Evolutionary conservation across 352 stramenopile species (phyloP).

Genomic region (Phytophthora fragariaefolia): DNA sequence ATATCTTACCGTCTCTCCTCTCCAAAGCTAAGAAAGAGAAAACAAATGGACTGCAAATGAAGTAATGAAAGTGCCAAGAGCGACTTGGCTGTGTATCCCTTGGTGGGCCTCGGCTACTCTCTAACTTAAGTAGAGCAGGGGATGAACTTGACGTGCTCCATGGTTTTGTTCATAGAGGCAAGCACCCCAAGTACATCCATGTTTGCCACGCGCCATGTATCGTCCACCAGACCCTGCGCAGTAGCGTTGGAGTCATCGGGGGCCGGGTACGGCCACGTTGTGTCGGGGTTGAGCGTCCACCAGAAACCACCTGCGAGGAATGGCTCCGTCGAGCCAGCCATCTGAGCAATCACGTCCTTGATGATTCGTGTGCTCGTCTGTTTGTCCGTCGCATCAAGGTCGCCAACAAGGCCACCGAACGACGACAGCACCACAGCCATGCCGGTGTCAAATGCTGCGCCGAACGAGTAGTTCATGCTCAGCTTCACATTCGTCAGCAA

Average conservation of each 20-base stretch:
- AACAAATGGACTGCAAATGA: constrained; percentile 39
- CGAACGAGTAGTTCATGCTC: constrained; percentile 89
- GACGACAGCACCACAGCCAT: constrained; percentile 77
- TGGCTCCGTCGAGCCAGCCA: constrained; percentile 56
- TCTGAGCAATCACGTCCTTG: constrained; percentile 64
- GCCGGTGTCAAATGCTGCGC: constrained; percentile 58
- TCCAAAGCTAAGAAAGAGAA: constrained; percentile 29
- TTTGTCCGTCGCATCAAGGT: constrained; percentile 56
- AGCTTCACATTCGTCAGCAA: constrained; percentile 69
- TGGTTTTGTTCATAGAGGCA: constrained; percentile 68
- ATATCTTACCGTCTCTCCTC: constrained; percentile 35
- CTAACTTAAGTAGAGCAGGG: constrained; percentile 54
- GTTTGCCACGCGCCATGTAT: constrained; percentile 77
- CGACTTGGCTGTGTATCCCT: constrained; percentile 26
- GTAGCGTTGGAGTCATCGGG: constrained; percentile 68
- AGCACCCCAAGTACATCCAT: constrained; percentile 68
- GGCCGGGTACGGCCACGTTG: constrained; percentile 74
- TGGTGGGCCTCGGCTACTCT: constrained; percentile 19
- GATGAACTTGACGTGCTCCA: constrained; percentile 71
- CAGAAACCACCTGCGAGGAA: constrained; percentile 80
- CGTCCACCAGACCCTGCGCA: constrained; percentile 66
- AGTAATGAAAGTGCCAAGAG: constrained; percentile 37
- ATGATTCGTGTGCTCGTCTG: constrained; percentile 82
- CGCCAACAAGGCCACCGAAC: constrained; percentile 81
- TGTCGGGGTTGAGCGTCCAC: constrained; percentile 83